Conservation (phyloP, 2,329 filamentous ascomycete species). For the Helicocarpus griseus region DNA sequence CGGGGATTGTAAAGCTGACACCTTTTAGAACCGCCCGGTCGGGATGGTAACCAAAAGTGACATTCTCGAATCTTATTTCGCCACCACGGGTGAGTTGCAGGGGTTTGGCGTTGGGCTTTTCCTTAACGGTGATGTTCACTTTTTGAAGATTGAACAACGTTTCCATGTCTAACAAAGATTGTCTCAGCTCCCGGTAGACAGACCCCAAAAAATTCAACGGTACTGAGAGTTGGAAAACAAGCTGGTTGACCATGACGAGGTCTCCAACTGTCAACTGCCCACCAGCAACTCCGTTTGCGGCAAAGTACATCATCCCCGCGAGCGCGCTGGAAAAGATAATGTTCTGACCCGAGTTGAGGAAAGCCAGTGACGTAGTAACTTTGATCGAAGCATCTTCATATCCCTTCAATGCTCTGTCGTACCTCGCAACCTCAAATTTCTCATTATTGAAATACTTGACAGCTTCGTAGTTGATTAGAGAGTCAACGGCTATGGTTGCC, state of each 20-base stretch:
- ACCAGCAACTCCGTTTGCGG: slow-evolving; percentile 74
- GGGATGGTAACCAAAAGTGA: slow-evolving; percentile 82
- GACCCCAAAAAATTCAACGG: slow-evolving; percentile 97
- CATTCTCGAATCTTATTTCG: slow-evolving; percentile 89
- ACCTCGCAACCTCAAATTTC: slow-evolving; percentile 81
- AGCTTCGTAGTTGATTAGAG: slow-evolving; percentile 95
- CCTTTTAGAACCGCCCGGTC: slow-evolving; percentile 82
- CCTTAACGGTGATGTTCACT: slow-evolving; percentile 79
- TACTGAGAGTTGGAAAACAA: slow-evolving; percentile 95
- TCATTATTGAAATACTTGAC: slow-evolving; percentile 99
- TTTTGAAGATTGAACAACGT: slow-evolving; percentile 96
- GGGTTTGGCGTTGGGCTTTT: slow-evolving; percentile 62
- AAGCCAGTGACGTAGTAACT: slow-evolving; percentile 82
- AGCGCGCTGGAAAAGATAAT: slow-evolving; percentile 92
- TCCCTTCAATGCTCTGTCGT: slow-evolving; percentile 72
- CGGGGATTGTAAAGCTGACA: slow-evolving; percentile 78
- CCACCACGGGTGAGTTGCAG: slow-evolving; percentile 67
- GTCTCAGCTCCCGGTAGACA: slow-evolving; percentile 88
- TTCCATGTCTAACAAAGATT: slow-evolving; percentile 96
- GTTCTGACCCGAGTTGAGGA: slow-evolving; percentile 92
- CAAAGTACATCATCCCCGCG: slow-evolving; percentile 97
- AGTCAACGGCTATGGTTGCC: slow-evolving; percentile 91
- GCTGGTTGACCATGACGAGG: slow-evolving; percentile 96
- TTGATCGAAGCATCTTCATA: slow-evolving; percentile 97
- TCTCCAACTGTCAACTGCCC: slow-evolving; percentile 85